Evolutionary conservation across 1,284 basidiomycete species (phyloP), one percentile per base, ranked within the genome.

Genomic region (Ceratobasidium theobromae): DNA sequence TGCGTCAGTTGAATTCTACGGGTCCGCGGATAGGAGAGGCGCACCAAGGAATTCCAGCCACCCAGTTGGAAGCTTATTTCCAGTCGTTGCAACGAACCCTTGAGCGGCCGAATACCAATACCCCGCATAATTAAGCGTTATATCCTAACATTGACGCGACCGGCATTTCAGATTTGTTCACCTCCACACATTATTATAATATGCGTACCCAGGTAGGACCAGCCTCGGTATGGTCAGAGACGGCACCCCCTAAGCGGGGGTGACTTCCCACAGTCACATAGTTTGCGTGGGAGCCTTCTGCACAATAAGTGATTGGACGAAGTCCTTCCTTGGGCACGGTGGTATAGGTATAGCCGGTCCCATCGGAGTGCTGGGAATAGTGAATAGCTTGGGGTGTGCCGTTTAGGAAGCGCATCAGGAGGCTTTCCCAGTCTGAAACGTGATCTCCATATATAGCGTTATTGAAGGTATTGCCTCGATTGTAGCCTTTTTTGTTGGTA

Each of bases 351-450:
- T 62, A 77, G 4, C 75, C 73, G 3, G 73, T 64, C 27, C 77
- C 77, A 48, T 74, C 72, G 28, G 69, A 65, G 69, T 78, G 77
- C 16, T 74, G 75, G 27, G 76, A 77, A 53, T 76, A 72, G 70
- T 76, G 77, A 46, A 77, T 49, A n/a, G 70, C 67, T 35, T 70
- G 67, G 2, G 77, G 77, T 11, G 67, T 55, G 30, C 75, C 74
- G 71, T 76, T 72, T 30, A 73, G 66, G 69, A 77, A 77, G 35
- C 77, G 75, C 14, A 77, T 72, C 76, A 76, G 76, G 48, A 72
- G 72, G 69, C 77, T 75, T 69, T 78, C 77, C 76, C 76, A 77
- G 67, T 78, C 77, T 45, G 55, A 57, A 40, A 68, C 66, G 43
- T 71, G 70, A 57, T 71, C 69, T 23, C 70, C 70, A 46, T 66